Percentiles rank a stretch among this genome's conserved stretches.
Conservation (phyloP, 139 green algal species). For the Astrephomene gubernaculifera region DNA sequence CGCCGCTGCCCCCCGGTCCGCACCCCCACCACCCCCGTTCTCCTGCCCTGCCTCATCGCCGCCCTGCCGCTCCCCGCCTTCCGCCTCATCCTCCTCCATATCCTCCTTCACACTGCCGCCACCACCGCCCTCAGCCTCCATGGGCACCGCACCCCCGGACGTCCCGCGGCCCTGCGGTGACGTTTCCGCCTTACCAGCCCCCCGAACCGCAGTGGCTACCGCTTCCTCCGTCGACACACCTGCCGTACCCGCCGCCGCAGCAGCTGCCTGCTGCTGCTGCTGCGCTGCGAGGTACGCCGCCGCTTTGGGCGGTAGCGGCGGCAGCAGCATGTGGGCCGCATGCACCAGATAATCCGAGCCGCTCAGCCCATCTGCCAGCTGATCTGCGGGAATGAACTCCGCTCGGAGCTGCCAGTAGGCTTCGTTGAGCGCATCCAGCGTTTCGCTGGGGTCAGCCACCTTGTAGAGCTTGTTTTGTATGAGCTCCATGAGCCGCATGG, state of each 20-base stretch:
- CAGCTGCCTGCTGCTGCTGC: too few species aligned
- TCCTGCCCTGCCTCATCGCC: too few species aligned
- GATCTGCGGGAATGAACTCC: constrained; percentile 78
- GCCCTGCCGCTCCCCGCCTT: not conserved
- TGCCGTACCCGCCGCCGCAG: too few species aligned
- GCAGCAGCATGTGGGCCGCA: not conserved
- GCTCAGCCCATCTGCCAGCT: constrained; percentile 45
- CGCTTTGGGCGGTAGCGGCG: not conserved
- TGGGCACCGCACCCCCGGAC: too few species aligned
- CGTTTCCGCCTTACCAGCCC: constrained; percentile 1
- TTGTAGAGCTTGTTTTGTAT: constrained; percentile 86
- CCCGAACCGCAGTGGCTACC: too few species aligned
- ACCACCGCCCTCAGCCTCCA: too few species aligned
- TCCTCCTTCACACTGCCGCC: too few species aligned
- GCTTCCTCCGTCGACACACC: too few species aligned
- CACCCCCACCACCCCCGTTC: too few species aligned
- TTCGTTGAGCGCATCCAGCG: constrained; percentile 79
- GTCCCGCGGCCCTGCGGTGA: not conserved
- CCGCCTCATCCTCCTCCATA: not conserved
- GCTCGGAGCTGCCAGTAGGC: constrained; percentile 82
- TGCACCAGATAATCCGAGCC: not conserved
- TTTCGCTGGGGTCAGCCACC: constrained; percentile 65
- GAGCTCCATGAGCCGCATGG: constrained; percentile 90
- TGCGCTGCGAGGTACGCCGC: too few species aligned
- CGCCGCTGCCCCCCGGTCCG: too few species aligned